phyloP scores from a whole-genome alignment of 345 rosid species.

The Hibiscus tridactylites region DNA sequence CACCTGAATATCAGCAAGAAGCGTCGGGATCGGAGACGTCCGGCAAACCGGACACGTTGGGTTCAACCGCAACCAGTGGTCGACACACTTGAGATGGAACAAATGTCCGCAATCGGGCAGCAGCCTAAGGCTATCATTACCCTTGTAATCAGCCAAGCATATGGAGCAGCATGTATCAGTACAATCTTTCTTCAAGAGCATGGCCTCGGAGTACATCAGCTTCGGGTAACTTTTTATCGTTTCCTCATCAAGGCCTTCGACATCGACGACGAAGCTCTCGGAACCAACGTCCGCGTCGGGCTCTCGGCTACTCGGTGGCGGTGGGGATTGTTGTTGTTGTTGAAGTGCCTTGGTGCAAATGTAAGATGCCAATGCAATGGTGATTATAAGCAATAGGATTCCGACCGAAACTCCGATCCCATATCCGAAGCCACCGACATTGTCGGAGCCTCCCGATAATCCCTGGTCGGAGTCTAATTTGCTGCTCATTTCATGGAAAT shows the following conservation, averaged over 20 bases:
- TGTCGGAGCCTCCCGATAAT: conserved; percentile 13
- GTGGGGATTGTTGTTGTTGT: background rate
- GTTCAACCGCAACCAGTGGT: conserved; percentile 73
- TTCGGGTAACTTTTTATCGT: conserved; percentile 66
- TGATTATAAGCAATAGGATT: conserved; percentile 43
- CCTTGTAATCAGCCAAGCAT: conserved; percentile 75
- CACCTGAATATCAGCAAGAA: conserved; percentile 54
- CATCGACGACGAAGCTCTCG: conserved; percentile 25
- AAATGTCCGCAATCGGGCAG: conserved; percentile 78
- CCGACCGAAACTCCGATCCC: conserved; percentile 51
- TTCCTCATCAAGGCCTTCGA: conserved; percentile 59
- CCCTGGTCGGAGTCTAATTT: conserved; percentile 12
- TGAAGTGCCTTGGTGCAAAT: conserved; percentile 28
- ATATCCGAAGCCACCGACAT: conserved; percentile 40
- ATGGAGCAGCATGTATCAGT: conserved; percentile 64
- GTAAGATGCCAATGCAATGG: conserved; percentile 45
- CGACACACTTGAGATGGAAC: conserved; percentile 70
- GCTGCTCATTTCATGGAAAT: conserved; percentile 12
- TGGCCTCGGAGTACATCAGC: conserved; percentile 60
- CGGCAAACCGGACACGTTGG: conserved; percentile 79
- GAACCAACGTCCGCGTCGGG: background rate
- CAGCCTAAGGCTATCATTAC: conserved; percentile 39
- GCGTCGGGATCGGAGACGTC: conserved; percentile 75
- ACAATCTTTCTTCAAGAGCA: conserved; percentile 24
- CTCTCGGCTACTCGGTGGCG: conserved; percentile 3